Evolutionary conservation across 257 asterid genomes (phyloP).

Genomic region (Nicotiana paniculata): DNA sequence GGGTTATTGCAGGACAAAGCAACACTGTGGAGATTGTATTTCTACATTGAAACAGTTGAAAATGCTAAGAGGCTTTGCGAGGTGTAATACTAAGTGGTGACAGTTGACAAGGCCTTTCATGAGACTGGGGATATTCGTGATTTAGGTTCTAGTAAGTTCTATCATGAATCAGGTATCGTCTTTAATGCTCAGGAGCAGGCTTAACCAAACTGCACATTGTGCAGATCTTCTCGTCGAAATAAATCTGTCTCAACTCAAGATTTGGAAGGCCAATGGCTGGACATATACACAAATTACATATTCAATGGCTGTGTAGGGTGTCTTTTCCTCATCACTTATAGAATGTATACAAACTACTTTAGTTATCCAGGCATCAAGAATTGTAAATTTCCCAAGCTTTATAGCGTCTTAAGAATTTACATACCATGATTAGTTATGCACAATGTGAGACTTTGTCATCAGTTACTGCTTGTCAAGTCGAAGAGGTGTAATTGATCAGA

Average conservation of each 20-base stretch:
- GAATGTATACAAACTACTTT: not conserved
- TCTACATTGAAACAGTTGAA: constrained; percentile 37
- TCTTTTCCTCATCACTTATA: not conserved
- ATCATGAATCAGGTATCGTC: not conserved
- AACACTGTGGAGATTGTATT: constrained; percentile 65
- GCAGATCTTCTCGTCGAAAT: not conserved
- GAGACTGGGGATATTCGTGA: not conserved
- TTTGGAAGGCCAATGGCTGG: not conserved
- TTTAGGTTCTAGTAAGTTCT: not conserved
- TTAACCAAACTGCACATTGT: not conserved
- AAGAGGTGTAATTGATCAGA: not conserved
- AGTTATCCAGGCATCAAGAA: not conserved
- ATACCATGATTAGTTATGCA: not conserved
- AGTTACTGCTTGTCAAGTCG: not conserved
- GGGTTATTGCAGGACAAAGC: constrained; percentile 42
- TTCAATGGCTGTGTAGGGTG: not conserved
- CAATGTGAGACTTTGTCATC: not conserved
- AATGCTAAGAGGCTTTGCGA: constrained; percentile 16
- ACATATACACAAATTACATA: not conserved
- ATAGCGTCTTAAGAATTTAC: too few species aligned
- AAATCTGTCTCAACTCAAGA: not conserved
- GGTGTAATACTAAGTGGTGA: not conserved
- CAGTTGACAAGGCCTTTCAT: not conserved
- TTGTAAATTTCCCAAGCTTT: not conserved
- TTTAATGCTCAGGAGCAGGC: not conserved